Base-by-base conservation (phyloP, 345 rosid species). In the Eucalyptus marginata region DNA sequence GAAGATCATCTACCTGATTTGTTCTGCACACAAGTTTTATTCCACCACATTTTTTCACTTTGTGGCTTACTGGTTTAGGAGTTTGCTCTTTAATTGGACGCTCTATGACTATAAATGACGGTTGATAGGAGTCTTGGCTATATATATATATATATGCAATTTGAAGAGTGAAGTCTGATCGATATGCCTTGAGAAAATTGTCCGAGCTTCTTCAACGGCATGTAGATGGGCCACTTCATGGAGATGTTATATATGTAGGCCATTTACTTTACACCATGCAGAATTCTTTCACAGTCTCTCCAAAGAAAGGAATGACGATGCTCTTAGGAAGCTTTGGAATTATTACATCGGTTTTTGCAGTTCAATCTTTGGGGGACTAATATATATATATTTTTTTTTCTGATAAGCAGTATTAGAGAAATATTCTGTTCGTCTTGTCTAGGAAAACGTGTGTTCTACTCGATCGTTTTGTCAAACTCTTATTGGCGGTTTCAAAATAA, bases 161-260 rank as follows among this genome's bases (percentile, higher is more conserved):
- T 11, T 58, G 66, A 51, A 66, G 79, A 68, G 89, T 93, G 33
- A 90, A 89, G 56, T 90, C 90, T 14, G 93, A 94, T 90, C 93
- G 94, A 49, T 92, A 87, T 62, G 91, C 97, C 18, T 88, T 95
- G 62, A 92, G 92, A 90, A 93, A 91, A 92, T 87, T 94, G 86
- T 95, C 92, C 59, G 83, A 90, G 10, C 92, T 92, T 87, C 92
- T 93, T 31, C 88, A 90, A 80, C 44, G 83, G 33, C 87, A 88
- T 36, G 88, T 90, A 87, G 92, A 86, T 49, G 89, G 66, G 10
- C 56, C 56, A 52, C 56, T 52, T 52, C 56, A 17, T 52, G 24
- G 56, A 52, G 56, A 52, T 52, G 56, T 17, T 52, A 52, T 17
- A 52, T 0, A 52, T 52, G 22, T 52, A 17, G 56, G 22, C 24